Evolutionary conservation across 2,329 filamentous ascomycete species (phyloP), one percentile per base, ranked within the genome.

Genomic region (Clarireedia sp.): DNA sequence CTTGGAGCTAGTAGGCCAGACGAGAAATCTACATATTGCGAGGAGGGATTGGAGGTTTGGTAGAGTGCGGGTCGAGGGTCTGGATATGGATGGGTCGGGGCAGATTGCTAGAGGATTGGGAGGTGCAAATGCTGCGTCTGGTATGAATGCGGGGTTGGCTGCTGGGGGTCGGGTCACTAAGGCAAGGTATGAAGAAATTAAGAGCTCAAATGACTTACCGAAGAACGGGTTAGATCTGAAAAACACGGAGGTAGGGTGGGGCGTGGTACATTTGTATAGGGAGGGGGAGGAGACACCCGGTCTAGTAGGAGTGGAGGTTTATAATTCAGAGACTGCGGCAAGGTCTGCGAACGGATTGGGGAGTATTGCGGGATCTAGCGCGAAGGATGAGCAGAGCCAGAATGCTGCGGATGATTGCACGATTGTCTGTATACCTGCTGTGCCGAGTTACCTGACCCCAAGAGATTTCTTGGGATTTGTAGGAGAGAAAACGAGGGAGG

Each of bases 381-480:
- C 60, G 58, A 57, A 61, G 50, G 59, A 50, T 53, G 79, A 83
- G 16, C 51, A 38, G 7, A 61, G 29, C 29, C 29, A 55, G n/a
- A 58, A 41, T 55, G 61, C 59, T 58, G 62, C 53, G 41, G 68
- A 63, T 33, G 83, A 89, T 57, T 95, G 88, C 69, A 94, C 88
- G 2, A 95, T 89, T 0, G 73, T 99, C 16, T 97, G 94, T 70
- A 92, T 99, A 60, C 84, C 96, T 26, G 91, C 92, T 5, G 92
- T 99, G 14, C 94, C 94, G 6, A 94, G 88, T 29, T 97, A 96
- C 70, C 86, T 97, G 74, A 89, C 89, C 7, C 88, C 91, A 0
- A 87, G 87, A 6, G 92, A 97, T 67, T 89, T 99, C 57, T 73
- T 97, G 60, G 91, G 90, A 0, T 97, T 95, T 64, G 82, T 97